Conservation (phyloP, 2,329 filamentous ascomycete species). For the Alternaria gansuensis region DNA sequence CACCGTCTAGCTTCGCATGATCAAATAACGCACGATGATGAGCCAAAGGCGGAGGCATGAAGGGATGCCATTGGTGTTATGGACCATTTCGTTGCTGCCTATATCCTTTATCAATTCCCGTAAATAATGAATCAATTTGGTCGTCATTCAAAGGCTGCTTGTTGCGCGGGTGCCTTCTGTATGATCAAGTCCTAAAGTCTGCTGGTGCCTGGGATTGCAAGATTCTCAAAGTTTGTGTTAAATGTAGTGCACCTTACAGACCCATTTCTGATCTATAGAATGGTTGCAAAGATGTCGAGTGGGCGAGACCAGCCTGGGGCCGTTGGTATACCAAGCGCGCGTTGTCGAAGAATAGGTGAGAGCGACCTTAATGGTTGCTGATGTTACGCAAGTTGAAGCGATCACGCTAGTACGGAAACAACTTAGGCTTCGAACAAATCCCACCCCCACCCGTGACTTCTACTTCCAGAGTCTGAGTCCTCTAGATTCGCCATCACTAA, state of each 20-base stretch:
- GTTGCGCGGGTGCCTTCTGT: not conserved
- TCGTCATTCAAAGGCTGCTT: not conserved
- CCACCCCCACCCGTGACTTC: conserved; percentile 38
- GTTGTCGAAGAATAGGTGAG: not conserved
- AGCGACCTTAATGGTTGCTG: not conserved
- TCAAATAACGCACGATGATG: not conserved
- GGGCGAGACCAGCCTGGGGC: not conserved
- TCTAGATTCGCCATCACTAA: conserved; percentile 33
- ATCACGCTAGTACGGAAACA: conserved; percentile 13
- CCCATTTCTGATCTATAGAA: not conserved
- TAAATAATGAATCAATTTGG: not conserved
- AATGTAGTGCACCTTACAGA: not conserved
- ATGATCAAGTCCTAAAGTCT: not conserved
- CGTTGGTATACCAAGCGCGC: not conserved
- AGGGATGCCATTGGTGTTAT: not conserved
- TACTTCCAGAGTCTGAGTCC: conserved; percentile 32
- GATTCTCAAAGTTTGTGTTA: not conserved
- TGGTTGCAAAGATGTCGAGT: fast-evolving
- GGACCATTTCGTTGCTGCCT: not conserved
- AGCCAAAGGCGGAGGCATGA: not conserved
- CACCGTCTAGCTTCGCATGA: conserved; percentile 25
- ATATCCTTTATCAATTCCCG: not conserved
- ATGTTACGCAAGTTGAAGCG: conserved; percentile 10
- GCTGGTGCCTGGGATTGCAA: not conserved
- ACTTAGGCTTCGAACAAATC: conserved; percentile 28